phyloP scores from a whole-genome alignment of 2,329 filamentous ascomycete genomes.

The Hypoxylon sp. region DNA sequence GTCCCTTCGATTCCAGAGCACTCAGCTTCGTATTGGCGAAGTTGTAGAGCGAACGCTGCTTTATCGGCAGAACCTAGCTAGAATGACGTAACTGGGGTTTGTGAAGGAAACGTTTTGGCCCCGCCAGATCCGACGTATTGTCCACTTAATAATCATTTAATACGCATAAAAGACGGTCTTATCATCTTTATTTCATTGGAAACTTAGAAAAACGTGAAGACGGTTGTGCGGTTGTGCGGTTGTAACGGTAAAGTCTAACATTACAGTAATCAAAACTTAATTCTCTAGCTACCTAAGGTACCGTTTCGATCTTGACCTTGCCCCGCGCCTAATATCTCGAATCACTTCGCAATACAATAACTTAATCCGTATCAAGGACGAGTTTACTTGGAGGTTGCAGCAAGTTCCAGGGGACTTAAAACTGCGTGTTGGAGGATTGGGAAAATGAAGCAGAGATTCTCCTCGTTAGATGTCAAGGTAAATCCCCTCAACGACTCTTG shows the following conservation, averaged over 20 bases:
- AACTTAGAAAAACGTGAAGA: not conserved
- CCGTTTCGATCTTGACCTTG: conserved; percentile 11
- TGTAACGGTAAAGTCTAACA: conserved; percentile 2
- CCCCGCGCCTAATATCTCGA: conserved; percentile 23
- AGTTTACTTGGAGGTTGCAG: not conserved
- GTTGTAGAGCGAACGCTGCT: not conserved
- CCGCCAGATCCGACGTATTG: conserved; percentile 7
- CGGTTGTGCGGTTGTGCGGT: not conserved
- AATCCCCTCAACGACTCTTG: conserved; percentile 1
- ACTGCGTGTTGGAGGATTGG: not conserved
- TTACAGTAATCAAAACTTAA: not conserved
- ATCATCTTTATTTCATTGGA: not conserved
- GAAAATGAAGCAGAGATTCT: conserved; percentile 72
- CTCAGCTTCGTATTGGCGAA: not conserved
- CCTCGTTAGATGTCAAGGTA: conserved; percentile 71
- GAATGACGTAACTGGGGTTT: conserved; percentile 20
- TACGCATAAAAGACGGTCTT: conserved; percentile 4
- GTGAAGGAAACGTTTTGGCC: not conserved
- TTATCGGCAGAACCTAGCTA: not conserved
- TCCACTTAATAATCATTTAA: not conserved
- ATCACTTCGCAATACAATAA: conserved; percentile 4
- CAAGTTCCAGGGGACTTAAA: conserved; percentile 6
- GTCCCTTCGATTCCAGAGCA: too few relatives aligned
- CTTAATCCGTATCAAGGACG: not conserved
- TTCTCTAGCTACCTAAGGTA: not conserved